Conservation (phyloP, 805 yeast species). For the Candida manassasensis region DNA sequence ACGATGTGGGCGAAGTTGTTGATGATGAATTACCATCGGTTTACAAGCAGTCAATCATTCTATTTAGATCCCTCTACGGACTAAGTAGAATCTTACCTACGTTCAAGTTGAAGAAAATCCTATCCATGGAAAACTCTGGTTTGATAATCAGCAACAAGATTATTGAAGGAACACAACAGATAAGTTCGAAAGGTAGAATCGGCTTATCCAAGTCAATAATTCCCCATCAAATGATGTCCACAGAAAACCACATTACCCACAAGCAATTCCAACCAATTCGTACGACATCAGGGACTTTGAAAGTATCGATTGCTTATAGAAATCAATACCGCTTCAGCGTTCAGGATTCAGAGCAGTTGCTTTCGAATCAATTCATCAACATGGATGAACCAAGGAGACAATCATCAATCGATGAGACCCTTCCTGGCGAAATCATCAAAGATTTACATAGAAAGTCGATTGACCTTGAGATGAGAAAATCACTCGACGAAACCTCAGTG, state of each 20-base stretch:
- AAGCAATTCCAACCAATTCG: constrained; percentile 64
- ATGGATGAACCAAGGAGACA: constrained; percentile 29
- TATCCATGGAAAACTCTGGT: constrained; percentile 14
- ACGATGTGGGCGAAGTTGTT: constrained; percentile 26
- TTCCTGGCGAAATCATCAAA: constrained; percentile 4
- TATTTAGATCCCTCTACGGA: constrained; percentile 71
- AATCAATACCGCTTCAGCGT: constrained; percentile 63
- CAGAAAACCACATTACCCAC: constrained; percentile 52
- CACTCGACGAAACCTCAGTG: constrained; percentile 1
- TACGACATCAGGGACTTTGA: constrained; percentile 71
- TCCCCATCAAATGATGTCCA: constrained; percentile 31
- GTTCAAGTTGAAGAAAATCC: constrained; percentile 46
- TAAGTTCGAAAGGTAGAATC: constrained; percentile 75
- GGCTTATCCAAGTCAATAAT: constrained; percentile 73
- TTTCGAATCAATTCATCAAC: constrained; percentile 52
- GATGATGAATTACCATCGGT: constrained; percentile 58
- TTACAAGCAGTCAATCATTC: constrained; percentile 68
- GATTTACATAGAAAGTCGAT: constrained; percentile 4
- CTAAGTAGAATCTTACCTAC: constrained; percentile 67
- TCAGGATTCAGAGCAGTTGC: constrained; percentile 59
- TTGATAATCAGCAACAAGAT: constrained; percentile 55
- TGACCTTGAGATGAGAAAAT: constrained; percentile 5
- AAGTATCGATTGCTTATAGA: constrained; percentile 76
- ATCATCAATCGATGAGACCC: constrained; percentile 2
- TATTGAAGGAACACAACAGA: constrained; percentile 73